phyloP scores from a whole-genome alignment of 2,329 filamentous ascomycete genomes.

The Nemania serpens region DNA sequence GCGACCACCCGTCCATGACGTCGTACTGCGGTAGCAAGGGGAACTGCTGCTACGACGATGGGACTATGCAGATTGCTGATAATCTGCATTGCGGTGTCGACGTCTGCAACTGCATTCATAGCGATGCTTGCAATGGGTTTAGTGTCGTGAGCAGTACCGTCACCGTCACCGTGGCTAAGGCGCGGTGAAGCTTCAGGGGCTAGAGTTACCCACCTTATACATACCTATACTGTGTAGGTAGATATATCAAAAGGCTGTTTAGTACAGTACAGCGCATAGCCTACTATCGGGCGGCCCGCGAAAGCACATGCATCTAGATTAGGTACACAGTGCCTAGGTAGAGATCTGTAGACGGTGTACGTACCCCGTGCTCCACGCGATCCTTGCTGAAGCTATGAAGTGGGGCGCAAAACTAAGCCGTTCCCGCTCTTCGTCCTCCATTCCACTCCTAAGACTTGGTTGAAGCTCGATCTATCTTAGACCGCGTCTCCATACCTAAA shows the following conservation, averaged over 20 bases:
- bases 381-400: too few species aligned
- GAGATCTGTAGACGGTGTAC: too few species aligned
- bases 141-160: neutral
- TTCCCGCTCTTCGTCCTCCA: conserved; percentile 1
- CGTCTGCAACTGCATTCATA: conserved; percentile 5
- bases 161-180: neutral
- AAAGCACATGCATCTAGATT: too few species aligned
- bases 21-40: conserved; percentile 4
- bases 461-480: neutral
- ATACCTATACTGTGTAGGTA: too few species aligned
- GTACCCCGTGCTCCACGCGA: too few species aligned
- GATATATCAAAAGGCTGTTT: too few species aligned
- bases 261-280: too few species aligned
- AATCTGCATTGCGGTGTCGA: conserved; percentile 11
- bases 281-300: too few species aligned
- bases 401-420: neutral
- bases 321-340: too few species aligned
- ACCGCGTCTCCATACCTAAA: too few species aligned
- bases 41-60: conserved; percentile 2
- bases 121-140: conserved; percentile 1
- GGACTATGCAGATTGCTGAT: neutral
- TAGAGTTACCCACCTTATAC: neutral
- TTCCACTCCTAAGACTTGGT: conserved; percentile 2
- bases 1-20: conserved; percentile 9
- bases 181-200: neutral